Evolutionary conservation across 805 yeast genomes (phyloP), one percentile per base, ranked within the genome.

Genomic region (Nakazawaea wyomingensis): DNA sequence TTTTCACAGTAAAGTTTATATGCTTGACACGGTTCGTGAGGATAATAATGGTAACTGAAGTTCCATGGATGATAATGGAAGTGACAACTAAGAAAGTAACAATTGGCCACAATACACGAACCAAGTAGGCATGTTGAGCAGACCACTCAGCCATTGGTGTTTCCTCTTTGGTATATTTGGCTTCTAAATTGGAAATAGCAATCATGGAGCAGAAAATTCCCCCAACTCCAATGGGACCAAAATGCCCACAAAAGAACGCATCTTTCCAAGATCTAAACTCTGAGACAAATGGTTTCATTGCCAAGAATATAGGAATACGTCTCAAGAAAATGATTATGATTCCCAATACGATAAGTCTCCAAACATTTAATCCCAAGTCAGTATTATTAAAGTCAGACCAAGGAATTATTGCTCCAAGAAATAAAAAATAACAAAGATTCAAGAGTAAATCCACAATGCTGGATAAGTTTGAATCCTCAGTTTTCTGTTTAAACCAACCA

Each of bases 191-290:
- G 8, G 79, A 76, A 48, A 91, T 75, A 0, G 95, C 87, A 48
- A 88, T 67, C 39, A 89, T 80, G 5, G 86, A 81, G 33, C 93
- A 91, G 61, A 85, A 88, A 6, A 89, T 71, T 1, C 96, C 96
- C 45, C 96, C 96, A 18, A 89, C 96, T 37, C 97, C 97, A 56
- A 90, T 86, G 2, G 97, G 96, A 14, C 97, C 97, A 61, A 90
- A 89, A 64, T 89, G 96, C 17, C 96, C 96, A 60, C 95, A 87
- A 61, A 90, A 90, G 3, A 89, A 59, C 0, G 96, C 96, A 60
- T 89, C 97, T 60, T 96, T 78, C 96, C 96, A 89, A 9, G 87
- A 76, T 54, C 87, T 81, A 31, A 89, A 76, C 57, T 89, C 96
- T 0, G 96, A 96, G 1, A 87, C 82, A 19, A 88, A 58, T 0